Evolutionary conservation across 2,329 filamentous ascomycete genomes (phyloP).

Genomic region (Fusarium sublunatum): DNA sequence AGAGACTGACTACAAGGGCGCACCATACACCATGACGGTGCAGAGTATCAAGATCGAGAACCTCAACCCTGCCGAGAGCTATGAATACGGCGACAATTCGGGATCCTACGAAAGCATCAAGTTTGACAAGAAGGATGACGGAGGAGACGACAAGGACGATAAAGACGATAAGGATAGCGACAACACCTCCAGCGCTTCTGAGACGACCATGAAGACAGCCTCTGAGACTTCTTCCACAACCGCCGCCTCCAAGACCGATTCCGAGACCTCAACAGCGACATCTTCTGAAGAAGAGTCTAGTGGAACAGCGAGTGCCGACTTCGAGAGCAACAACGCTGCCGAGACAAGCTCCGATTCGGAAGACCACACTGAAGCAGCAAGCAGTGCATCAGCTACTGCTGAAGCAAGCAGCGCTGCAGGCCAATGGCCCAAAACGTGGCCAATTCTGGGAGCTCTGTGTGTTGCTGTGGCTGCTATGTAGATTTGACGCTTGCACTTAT

Average conservation of each 20-base stretch:
- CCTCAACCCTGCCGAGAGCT: conserved; percentile 50
- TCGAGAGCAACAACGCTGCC: conserved; percentile 25
- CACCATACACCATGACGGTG: conserved; percentile 70
- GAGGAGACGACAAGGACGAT: not conserved
- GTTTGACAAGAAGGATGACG: conserved; percentile 26
- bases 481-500: not conserved
- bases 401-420: conserved; percentile 5
- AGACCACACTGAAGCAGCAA: not conserved
- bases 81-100: conserved; percentile 43
- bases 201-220: not conserved
- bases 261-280: conserved; percentile 12
- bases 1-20: conserved; percentile 50
- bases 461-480: conserved; percentile 18
- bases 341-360: not conserved
- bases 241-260: not conserved
- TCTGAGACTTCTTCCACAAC: not conserved
- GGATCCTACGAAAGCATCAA: conserved; percentile 45
- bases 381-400: conserved; percentile 8
- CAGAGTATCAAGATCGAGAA: conserved; percentile 58
- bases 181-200: conserved; percentile 5
- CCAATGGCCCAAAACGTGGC: conserved; percentile 22
- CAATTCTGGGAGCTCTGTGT: conserved; percentile 3
- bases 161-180: not conserved
- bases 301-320: conserved; percentile 6
- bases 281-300: conserved; percentile 2